phyloP scores from a whole-genome alignment of 306 rosid species.

The Hippophae gyantsensis region DNA sequence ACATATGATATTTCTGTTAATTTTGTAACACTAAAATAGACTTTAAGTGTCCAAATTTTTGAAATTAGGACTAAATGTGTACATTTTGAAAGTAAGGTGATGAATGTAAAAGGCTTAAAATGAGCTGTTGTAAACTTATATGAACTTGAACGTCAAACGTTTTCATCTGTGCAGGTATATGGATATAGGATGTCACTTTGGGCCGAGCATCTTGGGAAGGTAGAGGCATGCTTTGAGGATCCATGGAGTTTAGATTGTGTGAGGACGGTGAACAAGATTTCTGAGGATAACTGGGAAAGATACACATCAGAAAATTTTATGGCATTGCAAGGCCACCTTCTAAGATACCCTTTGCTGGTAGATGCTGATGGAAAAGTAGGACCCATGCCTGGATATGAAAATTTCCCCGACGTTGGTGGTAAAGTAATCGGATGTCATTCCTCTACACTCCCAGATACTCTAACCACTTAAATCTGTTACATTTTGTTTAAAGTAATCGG shows the following conservation, averaged over 20 bases:
- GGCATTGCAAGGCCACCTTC: constrained; percentile 63
- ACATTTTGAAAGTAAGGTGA: too few relatives aligned
- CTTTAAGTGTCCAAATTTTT: too few relatives aligned
- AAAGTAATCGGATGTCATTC: constrained; percentile 53
- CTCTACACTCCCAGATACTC: constrained; percentile 47
- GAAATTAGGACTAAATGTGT: too few relatives aligned
- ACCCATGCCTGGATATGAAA: constrained; percentile 43
- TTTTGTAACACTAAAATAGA: too few relatives aligned
- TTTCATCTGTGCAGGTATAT: constrained; percentile 44
- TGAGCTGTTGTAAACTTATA: background rate
- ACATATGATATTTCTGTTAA: too few relatives aligned
- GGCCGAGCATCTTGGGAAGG: constrained; percentile 71
- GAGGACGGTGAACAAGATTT: constrained; percentile 50
- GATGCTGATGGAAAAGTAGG: constrained; percentile 44
- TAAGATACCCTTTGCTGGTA: constrained; percentile 65
- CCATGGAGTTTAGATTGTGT: constrained; percentile 70
- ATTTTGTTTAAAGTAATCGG: too few relatives aligned
- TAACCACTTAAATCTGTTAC: constrained; percentile 44
- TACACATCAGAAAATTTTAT: constrained; percentile 33
- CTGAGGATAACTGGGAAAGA: constrained; percentile 52
- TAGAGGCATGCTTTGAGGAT: constrained; percentile 40
- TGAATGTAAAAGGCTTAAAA: too few relatives aligned
- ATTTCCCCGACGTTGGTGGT: constrained; percentile 83
- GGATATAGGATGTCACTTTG: constrained; percentile 91
- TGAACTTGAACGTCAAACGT: background rate